Evolutionary conservation across 257 asterid genomes (phyloP), one percentile per base, ranked within the genome.

Genomic region (Striga asiatica): DNA sequence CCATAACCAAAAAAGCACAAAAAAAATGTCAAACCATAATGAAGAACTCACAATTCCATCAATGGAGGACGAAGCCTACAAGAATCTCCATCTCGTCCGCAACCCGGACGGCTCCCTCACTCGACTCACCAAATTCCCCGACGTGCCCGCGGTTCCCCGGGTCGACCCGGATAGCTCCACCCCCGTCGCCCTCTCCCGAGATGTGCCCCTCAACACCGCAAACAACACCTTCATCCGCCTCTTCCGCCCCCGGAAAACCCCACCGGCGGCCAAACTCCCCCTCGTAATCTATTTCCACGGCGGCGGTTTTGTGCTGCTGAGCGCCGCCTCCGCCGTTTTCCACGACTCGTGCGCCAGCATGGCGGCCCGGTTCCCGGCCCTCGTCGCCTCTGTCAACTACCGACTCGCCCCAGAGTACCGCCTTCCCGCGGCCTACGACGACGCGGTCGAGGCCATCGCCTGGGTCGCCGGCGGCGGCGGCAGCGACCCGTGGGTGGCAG

Each of bases 341-440:
- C 48, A 41, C 22, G 48, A 41, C 21, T 41, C 48, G 48, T 41
- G 48, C 48, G 17, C 5, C 11, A 20, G 48, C 0, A 41, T 41
- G 48, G 48, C 48, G 10, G 22, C 48, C 4, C 22, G 17, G 4
- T 41, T 46, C 5, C 77, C 72, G 1, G 67, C 77, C 0, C 52
- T 67, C 0, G 6, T 75, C 27, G 74, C 45, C 25, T 67, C 72
- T 3, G 68, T 71, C 20, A 69, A 75, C 58, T 75, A 64, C 58
- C 65, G 81, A 1, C 72, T 50, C 18, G 45, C 72, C 27, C 81
- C 81, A 0, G 66, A 67, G 27, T 54, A 67, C 51, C 65, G 62
- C 70, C 77, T 13, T n/a, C 89, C 95, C 0, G 89, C 95, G 3
- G 93, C 95, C 6, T 82, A 82, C 55, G 84, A 82, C 4, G 95